Evolutionary conservation across 345 rosid genomes (phyloP).

Genomic region (Citrus reticulata): DNA sequence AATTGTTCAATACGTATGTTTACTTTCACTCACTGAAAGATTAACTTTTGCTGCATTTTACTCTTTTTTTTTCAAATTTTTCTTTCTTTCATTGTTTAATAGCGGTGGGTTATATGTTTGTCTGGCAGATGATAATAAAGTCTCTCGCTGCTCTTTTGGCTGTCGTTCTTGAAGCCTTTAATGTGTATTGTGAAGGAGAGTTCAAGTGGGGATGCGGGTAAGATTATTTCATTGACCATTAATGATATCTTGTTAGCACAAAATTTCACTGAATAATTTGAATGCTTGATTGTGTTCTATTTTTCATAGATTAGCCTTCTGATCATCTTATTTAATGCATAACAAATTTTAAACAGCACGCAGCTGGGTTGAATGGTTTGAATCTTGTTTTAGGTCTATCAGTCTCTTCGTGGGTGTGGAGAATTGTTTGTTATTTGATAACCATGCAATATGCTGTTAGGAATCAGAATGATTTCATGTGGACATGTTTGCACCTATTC

Average conservation of each 20-base stretch:
- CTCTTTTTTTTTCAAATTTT: conserved; percentile 2
- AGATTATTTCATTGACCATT: conserved; percentile 24
- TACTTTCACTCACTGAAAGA: conserved; percentile 19
- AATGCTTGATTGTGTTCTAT: not conserved
- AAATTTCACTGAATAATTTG: not conserved
- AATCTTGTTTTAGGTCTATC: not conserved
- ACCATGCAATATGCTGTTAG: not conserved
- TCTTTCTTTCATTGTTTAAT: conserved; percentile 12
- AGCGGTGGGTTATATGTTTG: conserved; percentile 14
- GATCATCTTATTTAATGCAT: not conserved
- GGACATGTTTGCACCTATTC: not conserved
- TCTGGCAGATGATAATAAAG: conserved; percentile 91
- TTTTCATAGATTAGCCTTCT: not conserved
- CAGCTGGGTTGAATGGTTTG: not conserved
- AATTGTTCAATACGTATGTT: conserved; percentile 97
- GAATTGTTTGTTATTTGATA: not conserved
- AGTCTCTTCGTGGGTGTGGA: not conserved
- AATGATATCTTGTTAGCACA: not conserved
- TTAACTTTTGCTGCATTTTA: not conserved
- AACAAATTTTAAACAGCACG: not conserved
- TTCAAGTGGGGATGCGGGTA: conserved; percentile 91
- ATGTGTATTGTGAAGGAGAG: conserved; percentile 96
- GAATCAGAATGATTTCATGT: not conserved
- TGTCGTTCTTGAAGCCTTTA: conserved; percentile 85
- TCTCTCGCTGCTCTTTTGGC: conserved; percentile 74